Conservation (phyloP, 1,284 basidiomycete genomes). For the Microbotryomycetes sp. region DNA sequence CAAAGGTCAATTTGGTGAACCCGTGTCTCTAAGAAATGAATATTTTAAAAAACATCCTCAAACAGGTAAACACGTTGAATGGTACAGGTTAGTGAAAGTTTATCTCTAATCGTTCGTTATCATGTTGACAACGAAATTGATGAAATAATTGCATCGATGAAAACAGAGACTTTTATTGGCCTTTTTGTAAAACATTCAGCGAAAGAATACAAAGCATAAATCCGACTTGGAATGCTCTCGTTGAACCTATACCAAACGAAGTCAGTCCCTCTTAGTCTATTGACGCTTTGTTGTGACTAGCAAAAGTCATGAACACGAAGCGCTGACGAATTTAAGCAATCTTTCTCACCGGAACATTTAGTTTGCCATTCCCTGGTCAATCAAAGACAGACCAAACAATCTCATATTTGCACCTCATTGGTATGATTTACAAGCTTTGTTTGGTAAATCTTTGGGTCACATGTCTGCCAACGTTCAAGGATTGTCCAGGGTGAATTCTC, state of each 20-base stretch:
- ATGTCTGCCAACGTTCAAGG: conserved; percentile 87
- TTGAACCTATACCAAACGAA: conserved; percentile 86
- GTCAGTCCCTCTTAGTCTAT: conserved; percentile 44
- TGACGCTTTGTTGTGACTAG: not conserved
- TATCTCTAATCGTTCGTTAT: too few relatives aligned
- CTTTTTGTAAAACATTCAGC: conserved; percentile 68
- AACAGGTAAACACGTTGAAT: conserved; percentile 54
- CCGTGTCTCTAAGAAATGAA: conserved; percentile 71
- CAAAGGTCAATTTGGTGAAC: conserved; percentile 50
- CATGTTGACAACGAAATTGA: too few relatives aligned
- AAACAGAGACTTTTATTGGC: conserved; percentile 67
- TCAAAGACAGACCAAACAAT: conserved; percentile 57
- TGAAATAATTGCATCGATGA: too few relatives aligned
- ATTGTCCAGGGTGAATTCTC: conserved; percentile 59
- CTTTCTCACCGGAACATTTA: conserved; percentile 1
- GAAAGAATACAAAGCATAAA: conserved; percentile 50
- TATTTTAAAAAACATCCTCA: conserved; percentile 71
- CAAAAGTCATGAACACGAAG: too few relatives aligned
- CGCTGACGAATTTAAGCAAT: not conserved
- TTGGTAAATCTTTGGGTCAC: conserved; percentile 69
- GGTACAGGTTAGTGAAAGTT: conserved; percentile 26
- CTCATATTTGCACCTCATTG: conserved; percentile 89
- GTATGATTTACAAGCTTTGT: conserved; percentile 84
- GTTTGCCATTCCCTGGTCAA: conserved; percentile 35
- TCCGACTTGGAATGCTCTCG: conserved; percentile 54